Evolutionary conservation across 1,284 basidiomycete genomes (phyloP), one percentile per base, ranked within the genome.

Genomic region (Apiotrichum sp.): DNA sequence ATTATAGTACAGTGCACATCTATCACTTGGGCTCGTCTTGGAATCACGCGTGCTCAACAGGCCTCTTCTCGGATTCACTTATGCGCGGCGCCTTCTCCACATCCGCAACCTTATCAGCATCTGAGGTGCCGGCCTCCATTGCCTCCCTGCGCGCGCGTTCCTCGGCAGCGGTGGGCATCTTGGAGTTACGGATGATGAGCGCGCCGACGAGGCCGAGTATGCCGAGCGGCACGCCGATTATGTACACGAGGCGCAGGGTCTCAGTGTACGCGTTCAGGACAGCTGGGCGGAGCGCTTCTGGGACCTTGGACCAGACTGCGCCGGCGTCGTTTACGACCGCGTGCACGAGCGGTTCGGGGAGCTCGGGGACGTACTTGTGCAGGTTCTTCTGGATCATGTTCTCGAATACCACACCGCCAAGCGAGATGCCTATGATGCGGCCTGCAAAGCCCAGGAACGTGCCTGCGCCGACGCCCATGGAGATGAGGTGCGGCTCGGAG

Each of bases 401-500:
- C 41, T 66, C 67, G 52, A 77, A 77, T 10, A 77, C 72, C 4
- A 62, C 59, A n/a, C 72, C 72, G 36, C 62, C 69, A 22, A 76
- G 47, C n/a, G 72, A 74, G 48, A 77, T 63, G 57, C 71, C 75
- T 45, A 74, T 9, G 52, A 75, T 71, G 9, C 72, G 73, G 7
- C 73, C 74, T 1, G 62, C 63, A 70, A 73, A 61, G 16, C 73
- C 73, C 49, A 73, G 47, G 57, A 72, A 74, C 8, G 68, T 63
- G 39, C 57, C 61, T 4, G 68, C 44, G 49, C 72, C 72, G 5
- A 65, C 68, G 47, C 67, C 71, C 4, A 64, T 57, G 5, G 68
- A 62, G 51, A 77, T 71, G 22, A 73, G 56, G 52, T 63, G 65
- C 3, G 75, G 76, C 46, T 69, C 64, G 5, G 51, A 55, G 47